Conservation (phyloP, 306 rosid species). For the Elaeagnus macrophylla region DNA sequence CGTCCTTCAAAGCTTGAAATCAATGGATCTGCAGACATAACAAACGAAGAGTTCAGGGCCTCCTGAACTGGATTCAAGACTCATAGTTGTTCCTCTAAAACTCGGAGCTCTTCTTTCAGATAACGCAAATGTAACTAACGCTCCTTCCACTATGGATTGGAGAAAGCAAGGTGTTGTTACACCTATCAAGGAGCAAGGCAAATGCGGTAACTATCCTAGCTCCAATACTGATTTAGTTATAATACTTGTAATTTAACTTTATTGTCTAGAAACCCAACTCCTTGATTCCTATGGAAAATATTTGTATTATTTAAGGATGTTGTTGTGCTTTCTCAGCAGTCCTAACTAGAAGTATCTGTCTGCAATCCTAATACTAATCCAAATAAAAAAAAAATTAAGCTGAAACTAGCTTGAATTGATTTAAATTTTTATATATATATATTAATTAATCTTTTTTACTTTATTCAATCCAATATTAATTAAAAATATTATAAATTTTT, state of each 20-base stretch:
- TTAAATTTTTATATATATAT: too few relatives aligned
- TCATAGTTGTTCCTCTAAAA: conserved; percentile 19
- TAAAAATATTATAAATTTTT: too few relatives aligned
- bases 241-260: too few relatives aligned
- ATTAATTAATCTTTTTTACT: too few relatives aligned
- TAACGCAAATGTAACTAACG: conserved; percentile 22
- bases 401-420: too few relatives aligned
- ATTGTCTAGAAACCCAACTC: background rate
- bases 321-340: conserved; percentile 43
- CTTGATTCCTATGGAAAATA: background rate
- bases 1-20: conserved; percentile 20
- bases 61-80: conserved; percentile 40
- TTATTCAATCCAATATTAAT: too few relatives aligned
- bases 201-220: conserved; percentile 23
- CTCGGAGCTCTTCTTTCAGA: conserved; percentile 21
- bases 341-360: too few relatives aligned
- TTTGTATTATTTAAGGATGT: conserved; percentile 15
- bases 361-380: too few relatives aligned
- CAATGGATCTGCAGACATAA: conserved; percentile 32
- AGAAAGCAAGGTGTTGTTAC: conserved; percentile 35
- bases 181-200: conserved; percentile 39
- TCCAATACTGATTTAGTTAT: background rate
- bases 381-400: too few relatives aligned
- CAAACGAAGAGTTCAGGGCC: conserved; percentile 32
- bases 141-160: conserved; percentile 34